Percentiles rank a stretch among this genome's conserved stretches.
Evolutionary conservation across 768 basidiomycete genomes (phyloP).

Genomic region (Xerocomus spinulosus): DNA sequence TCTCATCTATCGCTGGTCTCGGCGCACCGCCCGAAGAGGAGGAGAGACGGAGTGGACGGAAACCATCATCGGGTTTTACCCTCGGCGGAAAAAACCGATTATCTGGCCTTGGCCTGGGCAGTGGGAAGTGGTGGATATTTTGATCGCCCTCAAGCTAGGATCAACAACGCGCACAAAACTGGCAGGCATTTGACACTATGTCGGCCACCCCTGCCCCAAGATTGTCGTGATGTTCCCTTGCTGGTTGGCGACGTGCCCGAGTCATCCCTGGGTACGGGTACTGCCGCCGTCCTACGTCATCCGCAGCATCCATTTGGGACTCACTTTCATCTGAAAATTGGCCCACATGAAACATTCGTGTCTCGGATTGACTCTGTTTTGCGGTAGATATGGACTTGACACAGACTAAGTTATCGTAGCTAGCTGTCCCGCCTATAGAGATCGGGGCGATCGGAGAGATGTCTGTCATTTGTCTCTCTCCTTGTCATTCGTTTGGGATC

Average conservation of each 20-base stretch:
- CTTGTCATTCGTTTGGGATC: conserved; percentile 15
- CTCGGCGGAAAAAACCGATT: conserved; percentile 17
- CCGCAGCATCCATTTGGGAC: conserved; percentile 5
- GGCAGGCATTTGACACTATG: conserved; percentile 7
- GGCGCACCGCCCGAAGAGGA: conserved; percentile 52
- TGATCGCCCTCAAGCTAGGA: conserved; percentile 7
- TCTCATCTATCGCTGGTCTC: conserved; percentile 61
- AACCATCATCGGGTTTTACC: conserved; percentile 14
- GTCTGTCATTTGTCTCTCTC: conserved; percentile 8
- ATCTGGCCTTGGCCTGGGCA: conserved; percentile 25
- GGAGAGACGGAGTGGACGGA: conserved; percentile 29
- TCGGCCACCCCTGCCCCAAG: conserved; percentile 1
- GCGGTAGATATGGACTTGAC: conserved; percentile 21
- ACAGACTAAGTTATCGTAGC: conserved; percentile 18
- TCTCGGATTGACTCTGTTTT: conserved; percentile 10
- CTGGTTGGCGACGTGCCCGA: conserved; percentile 7
- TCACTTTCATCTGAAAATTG: conserved; percentile 6
- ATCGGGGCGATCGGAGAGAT: conserved; percentile 4
- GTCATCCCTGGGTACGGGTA: conserved; percentile 15
- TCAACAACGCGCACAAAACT: not conserved
- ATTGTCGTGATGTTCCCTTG: conserved; percentile 3
- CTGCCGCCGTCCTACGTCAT: not conserved
- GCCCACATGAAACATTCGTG: conserved; percentile 7
- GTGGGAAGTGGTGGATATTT: conserved; percentile 32
- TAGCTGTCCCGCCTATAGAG: conserved; percentile 4